These are phyloP conservation scores for Aaosphaeria pasadenensis DNA, from an alignment of 2,329 filamentous ascomycete genomes.

Conservation along the genomic window DNA sequence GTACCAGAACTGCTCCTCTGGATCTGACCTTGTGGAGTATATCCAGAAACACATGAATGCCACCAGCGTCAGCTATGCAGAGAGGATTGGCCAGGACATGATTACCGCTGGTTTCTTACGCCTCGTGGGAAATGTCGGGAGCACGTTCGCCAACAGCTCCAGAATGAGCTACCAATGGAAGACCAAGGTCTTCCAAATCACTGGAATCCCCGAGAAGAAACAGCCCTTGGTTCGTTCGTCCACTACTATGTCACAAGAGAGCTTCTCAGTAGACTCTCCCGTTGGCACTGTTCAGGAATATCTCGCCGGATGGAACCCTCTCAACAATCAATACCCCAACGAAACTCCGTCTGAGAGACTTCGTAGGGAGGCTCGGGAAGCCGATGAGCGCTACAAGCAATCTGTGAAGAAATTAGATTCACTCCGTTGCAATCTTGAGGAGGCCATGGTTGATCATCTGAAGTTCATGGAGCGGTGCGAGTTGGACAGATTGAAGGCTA, in stretches of 20 bases:
- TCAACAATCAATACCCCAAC: conserved; percentile 87
- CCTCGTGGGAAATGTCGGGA: conserved; percentile 90
- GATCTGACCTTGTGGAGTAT: conserved; percentile 93
- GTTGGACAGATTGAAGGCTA: conserved; percentile 90
- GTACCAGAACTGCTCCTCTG: conserved; percentile 88
- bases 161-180: conserved; percentile 98
- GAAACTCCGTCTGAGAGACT: conserved; percentile 86
- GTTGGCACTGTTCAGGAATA: conserved; percentile 85
- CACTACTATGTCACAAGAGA: conserved; percentile 58
- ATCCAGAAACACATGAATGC: conserved; percentile 84
- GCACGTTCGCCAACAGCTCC: conserved; percentile 94
- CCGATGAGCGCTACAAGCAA: conserved; percentile 90
- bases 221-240: conserved; percentile 68
- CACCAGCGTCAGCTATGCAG: conserved; percentile 82
- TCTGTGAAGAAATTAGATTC: conserved; percentile 83
- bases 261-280: conserved; percentile 69
- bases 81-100: conserved; percentile 92
- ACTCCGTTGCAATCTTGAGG: conserved; percentile 90
- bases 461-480: conserved; percentile 98
- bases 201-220: conserved; percentile 88
- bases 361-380: conserved; percentile 81
- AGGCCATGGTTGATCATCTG: conserved; percentile 87
- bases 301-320: conserved; percentile 85
- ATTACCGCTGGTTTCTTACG: conserved; percentile 82
- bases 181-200: conserved; percentile 82